Evolutionary conservation across 2,329 filamentous ascomycete genomes (phyloP), one percentile per base, ranked within the genome.

Genomic region (Salinomyces thailandicus): DNA sequence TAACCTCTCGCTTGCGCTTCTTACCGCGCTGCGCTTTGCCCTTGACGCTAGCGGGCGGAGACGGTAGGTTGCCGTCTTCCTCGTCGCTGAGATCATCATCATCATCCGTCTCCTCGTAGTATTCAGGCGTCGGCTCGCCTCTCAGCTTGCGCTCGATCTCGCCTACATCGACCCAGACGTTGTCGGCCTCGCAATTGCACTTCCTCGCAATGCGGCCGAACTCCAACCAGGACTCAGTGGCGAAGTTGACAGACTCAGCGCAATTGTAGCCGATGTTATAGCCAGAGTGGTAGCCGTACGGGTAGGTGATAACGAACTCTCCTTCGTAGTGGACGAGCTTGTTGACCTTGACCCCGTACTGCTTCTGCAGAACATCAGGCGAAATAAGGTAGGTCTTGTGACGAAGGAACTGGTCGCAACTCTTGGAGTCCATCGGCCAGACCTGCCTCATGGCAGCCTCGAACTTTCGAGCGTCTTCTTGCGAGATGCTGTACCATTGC

Each of bases 401-500:
- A 16, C 91, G 83, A 18, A 98, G 72, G 57, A 98, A 98, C 51
- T 98, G 91, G 47, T 85, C 81, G 56, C 91, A 98, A 27, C 85
- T 84, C 62, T 98, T 98, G 14, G 87, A 85, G 54, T 98, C 91
- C 5, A 80, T 81, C 0, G 87, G 85, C 87, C 89, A 98, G 39
- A 94, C 84, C 40, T 62, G 86, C 63, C 82, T 89, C 91, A 98
- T 98, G 28, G 85, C 89, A 24, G 79, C 77, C 61, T 98, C 91
- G 51, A 98, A 98, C 12, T 82, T 80, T 34, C 86, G 77, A 11
- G 89, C 86, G 58, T 98, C 91, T 47, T 84, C 83, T 59, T 96
- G 93, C 1, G 89, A 94, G 47, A 98, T 96, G 61, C 87, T 95
- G 64, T 98, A 98, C 91, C 91, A 98, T 60, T 98, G 91, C 63